Evolutionary conservation across 2,329 filamentous ascomycete genomes (phyloP).

Genomic region (Stagonosporopsis tanaceti): DNA sequence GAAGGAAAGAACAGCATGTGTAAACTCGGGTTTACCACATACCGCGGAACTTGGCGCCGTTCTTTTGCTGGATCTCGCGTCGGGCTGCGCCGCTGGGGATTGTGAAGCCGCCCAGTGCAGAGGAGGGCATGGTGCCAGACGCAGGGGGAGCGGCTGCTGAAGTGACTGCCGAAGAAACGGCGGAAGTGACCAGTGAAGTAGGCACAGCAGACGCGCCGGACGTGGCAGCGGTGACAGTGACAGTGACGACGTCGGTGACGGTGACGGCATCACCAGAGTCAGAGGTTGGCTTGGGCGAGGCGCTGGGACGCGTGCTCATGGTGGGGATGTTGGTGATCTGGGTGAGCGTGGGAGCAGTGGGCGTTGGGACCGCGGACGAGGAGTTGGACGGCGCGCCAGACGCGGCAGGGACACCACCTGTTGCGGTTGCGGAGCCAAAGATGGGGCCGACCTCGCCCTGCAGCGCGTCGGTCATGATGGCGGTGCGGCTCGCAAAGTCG

Average conservation of each 20-base stretch:
- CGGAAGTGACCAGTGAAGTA: background rate
- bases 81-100: constrained; percentile 9
- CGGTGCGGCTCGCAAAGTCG: constrained; percentile 52
- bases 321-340: constrained; percentile 28
- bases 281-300: constrained; percentile 16
- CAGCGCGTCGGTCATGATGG: constrained; percentile 42
- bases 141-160: background rate
- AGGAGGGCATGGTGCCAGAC: background rate
- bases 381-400: constrained; percentile 14
- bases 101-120: constrained; percentile 9
- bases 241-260: constrained; percentile 36
- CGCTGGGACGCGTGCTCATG: constrained; percentile 25
- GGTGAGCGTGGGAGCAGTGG: constrained; percentile 16
- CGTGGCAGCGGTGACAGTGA: constrained; percentile 35
- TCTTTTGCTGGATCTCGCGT: constrained; percentile 17
- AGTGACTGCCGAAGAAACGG: background rate
- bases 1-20: background rate
- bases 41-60: constrained; percentile 39
- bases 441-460: constrained; percentile 41
- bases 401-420: constrained; percentile 7
- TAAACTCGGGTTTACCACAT: constrained; percentile 15
- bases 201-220: constrained; percentile 1
- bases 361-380: background rate
- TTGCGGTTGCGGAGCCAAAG: constrained; percentile 25
- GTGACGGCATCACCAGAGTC: constrained; percentile 23